These are phyloP conservation scores for Colletotrichum gigasporum DNA, from an alignment of 2,329 filamentous ascomycete species.

Conservation along the genomic window DNA sequence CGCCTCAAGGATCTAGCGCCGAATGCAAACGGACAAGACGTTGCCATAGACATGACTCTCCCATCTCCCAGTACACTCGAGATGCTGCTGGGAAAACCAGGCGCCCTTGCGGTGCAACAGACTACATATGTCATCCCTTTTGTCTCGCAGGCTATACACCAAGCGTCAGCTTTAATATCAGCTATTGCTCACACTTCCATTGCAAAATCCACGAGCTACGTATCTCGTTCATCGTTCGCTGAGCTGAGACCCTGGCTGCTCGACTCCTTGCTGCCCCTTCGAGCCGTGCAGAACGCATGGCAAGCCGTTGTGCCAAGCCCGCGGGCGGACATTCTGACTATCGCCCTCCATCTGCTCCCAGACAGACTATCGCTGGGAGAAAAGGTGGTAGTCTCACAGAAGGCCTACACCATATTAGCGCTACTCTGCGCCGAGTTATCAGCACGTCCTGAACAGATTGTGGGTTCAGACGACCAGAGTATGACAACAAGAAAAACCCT, in stretches of 20 bases:
- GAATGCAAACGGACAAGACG: slow-evolving; percentile 39
- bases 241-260: slow-evolving; percentile 59
- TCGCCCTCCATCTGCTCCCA: slow-evolving; percentile 14
- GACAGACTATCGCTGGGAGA: not conserved
- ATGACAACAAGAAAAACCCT: slow-evolving; percentile 44
- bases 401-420: slow-evolving; percentile 49
- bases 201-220: slow-evolving; percentile 43
- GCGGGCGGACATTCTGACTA: slow-evolving; percentile 10
- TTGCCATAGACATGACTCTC: slow-evolving; percentile 43
- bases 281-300: slow-evolving; percentile 50
- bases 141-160: slow-evolving; percentile 55
- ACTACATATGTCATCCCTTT: slow-evolving; percentile 51
- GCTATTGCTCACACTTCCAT: slow-evolving; percentile 53
- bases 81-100: slow-evolving; percentile 41
- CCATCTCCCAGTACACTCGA: slow-evolving; percentile 50
- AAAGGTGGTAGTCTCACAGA: slow-evolving; percentile 39
- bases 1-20: slow-evolving; percentile 45
- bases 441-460: slow-evolving; percentile 42
- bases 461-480: slow-evolving; percentile 38
- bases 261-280: slow-evolving; percentile 56
- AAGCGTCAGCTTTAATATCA: slow-evolving; percentile 54
- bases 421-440: slow-evolving; percentile 54
- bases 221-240: slow-evolving; percentile 44
- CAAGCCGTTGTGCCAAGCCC: slow-evolving; percentile 34
- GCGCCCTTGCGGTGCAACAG: slow-evolving; percentile 35